Evolutionary conservation across 768 basidiomycete species (phyloP).

Genomic region (Phallus indusiatus): DNA sequence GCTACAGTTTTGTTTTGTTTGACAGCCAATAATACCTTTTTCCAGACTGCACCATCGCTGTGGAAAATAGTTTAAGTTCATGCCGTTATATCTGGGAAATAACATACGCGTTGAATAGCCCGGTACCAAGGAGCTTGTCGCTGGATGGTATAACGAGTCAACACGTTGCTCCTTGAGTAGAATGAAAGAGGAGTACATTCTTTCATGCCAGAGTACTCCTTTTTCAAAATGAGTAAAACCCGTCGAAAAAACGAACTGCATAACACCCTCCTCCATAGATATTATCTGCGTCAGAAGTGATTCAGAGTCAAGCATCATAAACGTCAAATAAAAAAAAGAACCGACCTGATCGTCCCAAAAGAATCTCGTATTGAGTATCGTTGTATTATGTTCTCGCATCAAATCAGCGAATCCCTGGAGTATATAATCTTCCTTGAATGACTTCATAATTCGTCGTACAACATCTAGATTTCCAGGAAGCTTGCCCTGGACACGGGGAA

Average conservation of each 20-base stretch:
- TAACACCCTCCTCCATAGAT: constrained; percentile 64
- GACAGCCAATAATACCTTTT: constrained; percentile 40
- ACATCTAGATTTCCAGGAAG: constrained; percentile 77
- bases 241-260: constrained; percentile 54
- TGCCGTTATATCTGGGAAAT: neutral
- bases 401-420: constrained; percentile 55
- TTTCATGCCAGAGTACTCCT: constrained; percentile 52
- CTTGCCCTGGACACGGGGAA: constrained; percentile 53
- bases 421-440: constrained; percentile 50
- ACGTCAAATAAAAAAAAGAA: constrained; percentile 8
- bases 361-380: constrained; percentile 59
- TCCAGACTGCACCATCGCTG: constrained; percentile 40
- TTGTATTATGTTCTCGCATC: constrained; percentile 61
- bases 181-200: constrained; percentile 32
- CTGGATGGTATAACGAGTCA: neutral
- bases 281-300: constrained; percentile 39
- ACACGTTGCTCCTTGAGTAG: neutral
- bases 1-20: constrained; percentile 2
- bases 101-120: constrained; percentile 63
- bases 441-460: constrained; percentile 43
- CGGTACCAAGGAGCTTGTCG: constrained; percentile 40
- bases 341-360: constrained; percentile 62
- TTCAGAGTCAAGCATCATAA: neutral
- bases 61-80: constrained; percentile 4
- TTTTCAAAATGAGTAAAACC: constrained; percentile 63